Conservation (phyloP, 148 eudicot genomes). For the Rhododendron williamsianum region DNA sequence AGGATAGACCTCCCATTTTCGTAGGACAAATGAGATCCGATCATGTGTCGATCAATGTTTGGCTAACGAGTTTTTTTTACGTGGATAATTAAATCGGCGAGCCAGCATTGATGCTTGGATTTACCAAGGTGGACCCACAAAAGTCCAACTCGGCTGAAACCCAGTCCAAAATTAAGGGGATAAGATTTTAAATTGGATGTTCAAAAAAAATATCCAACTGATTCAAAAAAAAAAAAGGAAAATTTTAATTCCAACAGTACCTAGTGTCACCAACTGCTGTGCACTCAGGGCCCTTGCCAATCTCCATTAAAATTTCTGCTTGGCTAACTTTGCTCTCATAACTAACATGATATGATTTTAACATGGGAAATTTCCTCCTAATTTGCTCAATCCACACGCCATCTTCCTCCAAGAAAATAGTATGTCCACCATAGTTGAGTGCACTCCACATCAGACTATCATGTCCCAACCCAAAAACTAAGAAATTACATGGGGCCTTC, state of each 20-base stretch:
- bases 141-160: neutral
- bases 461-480: slow-evolving; percentile 78
- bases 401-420: slow-evolving; percentile 74
- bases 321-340: slow-evolving; percentile 64
- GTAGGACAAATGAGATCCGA: neutral
- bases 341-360: slow-evolving; percentile 52
- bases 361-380: slow-evolving; percentile 41
- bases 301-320: slow-evolving; percentile 38
- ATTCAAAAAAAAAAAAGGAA: neutral
- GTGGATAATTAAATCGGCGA: neutral
- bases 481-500: slow-evolving; percentile 74
- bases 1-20: neutral
- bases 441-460: slow-evolving; percentile 83
- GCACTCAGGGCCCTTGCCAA: slow-evolving; percentile 44
- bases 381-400: slow-evolving; percentile 62
- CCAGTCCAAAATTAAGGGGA: neutral
- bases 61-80: neutral
- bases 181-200: neutral
- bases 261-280: slow-evolving; percentile 27
- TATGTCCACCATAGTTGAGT: slow-evolving; percentile 63
- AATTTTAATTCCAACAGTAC: neutral
- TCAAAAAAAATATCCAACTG: neutral
- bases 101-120: neutral
- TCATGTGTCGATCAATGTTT: neutral
- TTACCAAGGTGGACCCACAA: neutral